Conservation (phyloP, 2,329 filamentous ascomycete genomes). For the Juglanconis juglandina region DNA sequence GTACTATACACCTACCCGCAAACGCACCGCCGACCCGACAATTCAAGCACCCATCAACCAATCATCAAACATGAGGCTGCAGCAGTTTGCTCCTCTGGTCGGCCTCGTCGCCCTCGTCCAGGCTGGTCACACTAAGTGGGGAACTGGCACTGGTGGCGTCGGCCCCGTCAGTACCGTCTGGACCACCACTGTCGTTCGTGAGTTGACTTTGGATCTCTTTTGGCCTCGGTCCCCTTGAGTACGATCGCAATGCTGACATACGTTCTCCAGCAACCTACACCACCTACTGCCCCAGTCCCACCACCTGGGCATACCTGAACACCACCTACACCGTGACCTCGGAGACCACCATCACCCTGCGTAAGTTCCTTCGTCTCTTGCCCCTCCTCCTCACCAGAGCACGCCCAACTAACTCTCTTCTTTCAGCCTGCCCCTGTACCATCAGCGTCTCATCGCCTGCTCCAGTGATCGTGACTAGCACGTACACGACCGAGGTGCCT, state of each 20-base stretch:
- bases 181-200: slow-evolving; percentile 36
- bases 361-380: slow-evolving; percentile 27
- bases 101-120: slow-evolving; percentile 14
- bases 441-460: slow-evolving; percentile 33
- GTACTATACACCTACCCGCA: background rate
- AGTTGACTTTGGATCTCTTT: slow-evolving; percentile 41
- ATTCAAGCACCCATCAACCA: background rate
- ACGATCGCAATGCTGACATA: background rate
- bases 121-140: slow-evolving; percentile 23
- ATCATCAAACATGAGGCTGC: slow-evolving; percentile 21
- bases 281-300: slow-evolving; percentile 22
- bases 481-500: slow-evolving; percentile 17
- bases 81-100: slow-evolving; percentile 13
- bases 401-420: slow-evolving; percentile 23
- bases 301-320: slow-evolving; percentile 37
- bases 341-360: slow-evolving; percentile 42
- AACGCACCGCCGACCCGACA: background rate
- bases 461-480: slow-evolving; percentile 27
- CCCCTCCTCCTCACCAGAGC: background rate
- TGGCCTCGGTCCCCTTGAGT: slow-evolving; percentile 17
- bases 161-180: slow-evolving; percentile 22
- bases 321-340: slow-evolving; percentile 42
- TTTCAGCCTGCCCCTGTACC: slow-evolving; percentile 46
- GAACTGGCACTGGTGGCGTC: slow-evolving; percentile 9
- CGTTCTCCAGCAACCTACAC: background rate